A percentile compares a stretch with the other conserved stretches of the same genome.
These are phyloP conservation scores for Pseudotsuga menziesii DNA, from an alignment of 75 land plant genomes.

Conservation along the genomic window DNA sequence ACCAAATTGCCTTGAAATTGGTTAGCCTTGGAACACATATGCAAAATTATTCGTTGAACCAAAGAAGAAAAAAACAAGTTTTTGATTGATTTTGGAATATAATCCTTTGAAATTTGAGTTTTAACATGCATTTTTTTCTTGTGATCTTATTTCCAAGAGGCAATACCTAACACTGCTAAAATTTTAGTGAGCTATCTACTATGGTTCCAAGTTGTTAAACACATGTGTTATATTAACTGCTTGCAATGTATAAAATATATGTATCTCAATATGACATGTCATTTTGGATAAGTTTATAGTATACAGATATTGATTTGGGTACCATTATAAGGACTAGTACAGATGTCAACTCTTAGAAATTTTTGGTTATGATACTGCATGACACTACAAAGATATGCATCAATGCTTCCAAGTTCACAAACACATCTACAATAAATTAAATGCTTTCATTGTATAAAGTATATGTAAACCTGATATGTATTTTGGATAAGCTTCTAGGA, in stretches of 20 bases:
- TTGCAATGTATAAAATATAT: neutral
- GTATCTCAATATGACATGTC: too few relatives aligned
- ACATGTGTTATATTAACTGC: neutral
- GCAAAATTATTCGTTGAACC: constrained; percentile 45
- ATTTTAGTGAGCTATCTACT: neutral
- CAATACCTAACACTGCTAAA: neutral
- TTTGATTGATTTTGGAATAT: neutral
- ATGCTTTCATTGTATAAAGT: too few relatives aligned
- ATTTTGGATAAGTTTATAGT: too few relatives aligned
- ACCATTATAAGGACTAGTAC: too few relatives aligned
- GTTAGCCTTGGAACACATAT: constrained; percentile 54
- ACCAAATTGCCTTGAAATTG: constrained; percentile 54
- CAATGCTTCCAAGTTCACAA: too few relatives aligned
- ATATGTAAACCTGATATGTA: too few relatives aligned
- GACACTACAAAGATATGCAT: too few relatives aligned
- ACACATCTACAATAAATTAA: too few relatives aligned
- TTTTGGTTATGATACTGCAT: too few relatives aligned
- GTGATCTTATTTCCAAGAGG: neutral
- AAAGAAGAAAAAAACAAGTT: constrained; percentile 38
- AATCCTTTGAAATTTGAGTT: neutral
- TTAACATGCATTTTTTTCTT: neutral
- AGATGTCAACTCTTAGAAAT: too few relatives aligned
- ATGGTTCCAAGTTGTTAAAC: neutral
- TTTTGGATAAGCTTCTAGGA: too few relatives aligned
- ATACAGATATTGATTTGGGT: too few relatives aligned